phyloP scores from a whole-genome alignment of 768 basidiomycete species.

The Xerocomus potaroensis region DNA sequence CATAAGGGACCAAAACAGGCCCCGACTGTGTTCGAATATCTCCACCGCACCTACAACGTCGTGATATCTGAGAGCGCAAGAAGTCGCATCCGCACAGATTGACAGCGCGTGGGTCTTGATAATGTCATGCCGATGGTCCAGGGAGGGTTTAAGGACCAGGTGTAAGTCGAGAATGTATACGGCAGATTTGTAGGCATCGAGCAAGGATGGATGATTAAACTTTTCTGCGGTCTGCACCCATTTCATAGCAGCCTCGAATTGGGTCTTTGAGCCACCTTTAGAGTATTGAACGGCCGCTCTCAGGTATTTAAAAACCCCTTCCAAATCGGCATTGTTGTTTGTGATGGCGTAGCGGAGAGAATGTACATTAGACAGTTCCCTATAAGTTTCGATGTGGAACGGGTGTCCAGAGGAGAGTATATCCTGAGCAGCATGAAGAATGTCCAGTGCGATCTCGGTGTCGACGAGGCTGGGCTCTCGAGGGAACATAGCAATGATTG shows the following conservation, averaged over 20 bases:
- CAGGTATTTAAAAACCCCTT: constrained; percentile 20
- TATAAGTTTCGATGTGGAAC: constrained; percentile 8
- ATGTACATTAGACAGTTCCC: constrained; percentile 12
- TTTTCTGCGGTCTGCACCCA: constrained; percentile 23
- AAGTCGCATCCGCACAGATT: constrained; percentile 24
- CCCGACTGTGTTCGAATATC: constrained; percentile 32
- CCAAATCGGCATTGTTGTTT: constrained; percentile 14
- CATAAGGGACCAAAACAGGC: constrained; percentile 24
- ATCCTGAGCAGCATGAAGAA: constrained; percentile 13
- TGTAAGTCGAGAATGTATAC: constrained; percentile 18
- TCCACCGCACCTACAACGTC: constrained; percentile 29
- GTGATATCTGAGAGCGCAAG: constrained; percentile 19
- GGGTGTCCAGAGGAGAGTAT: constrained; percentile 7
- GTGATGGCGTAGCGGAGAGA: constrained; percentile 8
- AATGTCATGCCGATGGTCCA: constrained; percentile 12
- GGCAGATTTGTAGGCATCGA: constrained; percentile 18
- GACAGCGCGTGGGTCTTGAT: constrained; percentile 10
- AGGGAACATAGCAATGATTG: constrained; percentile 11
- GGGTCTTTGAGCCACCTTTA: constrained; percentile 15
- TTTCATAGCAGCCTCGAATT: constrained; percentile 15
- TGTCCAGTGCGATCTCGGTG: constrained; percentile 14
- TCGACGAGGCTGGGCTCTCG: constrained; percentile 6
- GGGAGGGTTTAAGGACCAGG: constrained; percentile 16
- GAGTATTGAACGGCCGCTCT: constrained; percentile 15
- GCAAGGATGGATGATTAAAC: constrained; percentile 15